phyloP scores from a whole-genome alignment of 768 basidiomycete genomes.

The Pisolithus albus region DNA sequence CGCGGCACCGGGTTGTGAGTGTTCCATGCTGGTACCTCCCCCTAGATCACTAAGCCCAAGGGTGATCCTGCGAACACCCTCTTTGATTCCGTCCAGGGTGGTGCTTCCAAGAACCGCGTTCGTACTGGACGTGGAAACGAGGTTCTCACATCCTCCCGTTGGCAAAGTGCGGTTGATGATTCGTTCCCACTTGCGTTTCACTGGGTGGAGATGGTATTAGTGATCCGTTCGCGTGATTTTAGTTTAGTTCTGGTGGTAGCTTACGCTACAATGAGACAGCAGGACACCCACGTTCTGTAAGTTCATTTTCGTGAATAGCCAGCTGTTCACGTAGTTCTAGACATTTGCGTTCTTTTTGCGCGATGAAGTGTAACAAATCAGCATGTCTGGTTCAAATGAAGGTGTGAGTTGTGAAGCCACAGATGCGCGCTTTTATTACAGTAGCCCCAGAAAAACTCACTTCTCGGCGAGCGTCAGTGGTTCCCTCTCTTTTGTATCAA shows the following conservation, averaged over 20 bases:
- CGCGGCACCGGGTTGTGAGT: conserved; percentile 3
- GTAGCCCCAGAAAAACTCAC: conserved; percentile 33
- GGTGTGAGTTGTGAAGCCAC: not conserved
- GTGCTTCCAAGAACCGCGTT: conserved; percentile 9
- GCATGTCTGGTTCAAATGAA: conserved; percentile 49
- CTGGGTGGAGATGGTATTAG: conserved; percentile 23
- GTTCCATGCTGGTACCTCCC: conserved; percentile 2
- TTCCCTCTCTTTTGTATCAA: conserved; percentile 18
- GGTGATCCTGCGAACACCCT: conserved; percentile 55
- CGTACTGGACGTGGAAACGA: not conserved
- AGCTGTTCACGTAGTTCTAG: conserved; percentile 76
- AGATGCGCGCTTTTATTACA: too few relatives aligned
- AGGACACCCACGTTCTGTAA: conserved; percentile 46
- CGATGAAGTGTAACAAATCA: conserved; percentile 76
- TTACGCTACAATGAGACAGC: too few relatives aligned
- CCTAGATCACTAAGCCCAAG: conserved; percentile 34
- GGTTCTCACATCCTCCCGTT: conserved; percentile 13
- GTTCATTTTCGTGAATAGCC: conserved; percentile 62
- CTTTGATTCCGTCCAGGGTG: conserved; percentile 54
- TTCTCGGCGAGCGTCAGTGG: conserved; percentile 67
- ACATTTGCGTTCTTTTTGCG: conserved; percentile 80
- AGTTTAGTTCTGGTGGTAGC: not conserved
- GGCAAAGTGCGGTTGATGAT: conserved; percentile 64
- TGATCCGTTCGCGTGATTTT: too few relatives aligned
- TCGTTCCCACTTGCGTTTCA: conserved; percentile 81